Evolutionary conservation across 108 stramenopile genomes (phyloP), one percentile per base, ranked within the genome.

Genomic region (Aurantiochytrium sp.): DNA sequence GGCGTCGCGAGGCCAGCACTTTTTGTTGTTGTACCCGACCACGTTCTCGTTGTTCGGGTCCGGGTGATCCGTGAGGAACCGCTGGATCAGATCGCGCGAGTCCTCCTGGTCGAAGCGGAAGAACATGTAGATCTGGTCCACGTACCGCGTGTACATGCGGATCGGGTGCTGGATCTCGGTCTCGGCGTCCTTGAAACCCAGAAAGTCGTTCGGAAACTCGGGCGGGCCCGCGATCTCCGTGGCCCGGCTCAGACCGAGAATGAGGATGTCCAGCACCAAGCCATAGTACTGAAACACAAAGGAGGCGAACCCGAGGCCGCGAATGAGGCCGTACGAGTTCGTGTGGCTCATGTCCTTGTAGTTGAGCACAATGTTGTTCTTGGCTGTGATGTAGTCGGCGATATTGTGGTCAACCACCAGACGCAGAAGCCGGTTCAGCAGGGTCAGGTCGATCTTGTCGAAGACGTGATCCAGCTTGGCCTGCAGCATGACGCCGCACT

Each of bases 271-370:
- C 27, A 99, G 92, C 6, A 99, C 95, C 36, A 99, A 92, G 24
- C 97, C 98, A 92, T 99, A 99, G 89, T 97, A 99, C 93, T 99
- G 98, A 54, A 96, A 96, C 81, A 98, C 92, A 90, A 99, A 99
- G 37, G 96, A 96, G 4, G 97, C 90, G 88, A 99, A 99, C 85
- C 97, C 96, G 45, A 99, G 91, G 3, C 99, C 99, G 15, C 99
- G 94, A 88, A 99, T 96, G 85, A 99, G 90, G 8, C 99, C 99
- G 90, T 98, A 99, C 10, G 95, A 92, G 92, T 99, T 99, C 37
- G 97, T 98, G 93, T 99, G 99, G 95, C 97, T 96, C 99, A 99
- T 99, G 88, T 99, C 99, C 91, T 98, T 97, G 95, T 94, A 97
- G 37, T 93, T 91, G 86, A 97, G 94, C 42, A 94, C 95, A 69